Conservation (phyloP, 2,329 filamentous ascomycete species). For the Chaetomium sp. region DNA sequence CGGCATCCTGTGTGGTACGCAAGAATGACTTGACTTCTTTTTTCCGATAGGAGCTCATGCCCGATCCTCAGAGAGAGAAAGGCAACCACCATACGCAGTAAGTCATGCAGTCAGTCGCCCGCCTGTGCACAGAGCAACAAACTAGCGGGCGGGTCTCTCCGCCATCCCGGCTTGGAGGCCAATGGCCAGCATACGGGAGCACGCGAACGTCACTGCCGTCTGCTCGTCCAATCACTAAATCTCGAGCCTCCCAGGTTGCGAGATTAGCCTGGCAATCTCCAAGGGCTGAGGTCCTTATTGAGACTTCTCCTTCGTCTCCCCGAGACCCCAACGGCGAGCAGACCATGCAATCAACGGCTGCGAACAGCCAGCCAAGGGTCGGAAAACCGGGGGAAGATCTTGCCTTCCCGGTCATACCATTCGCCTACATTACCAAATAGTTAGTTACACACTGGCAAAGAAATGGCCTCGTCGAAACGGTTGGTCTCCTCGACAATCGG, state of each 20-base stretch:
- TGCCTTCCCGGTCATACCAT: neutral
- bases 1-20: neutral
- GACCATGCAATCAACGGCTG: constrained; percentile 10
- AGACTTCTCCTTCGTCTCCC: constrained; percentile 11
- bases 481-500: neutral
- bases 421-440: neutral
- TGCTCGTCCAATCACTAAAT: constrained; percentile 19
- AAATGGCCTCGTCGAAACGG: neutral
- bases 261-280: constrained; percentile 12
- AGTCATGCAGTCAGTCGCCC: neutral
- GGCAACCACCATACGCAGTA: neutral
- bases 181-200: constrained; percentile 1
- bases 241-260: neutral
- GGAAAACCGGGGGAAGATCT: constrained; percentile 4
- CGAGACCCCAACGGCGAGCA: constrained; percentile 8
- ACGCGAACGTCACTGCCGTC: constrained; percentile 12
- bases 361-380: neutral
- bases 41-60: neutral
- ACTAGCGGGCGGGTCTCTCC: constrained; percentile 20
- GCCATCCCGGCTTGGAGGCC: neutral
- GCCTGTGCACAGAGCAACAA: constrained; percentile 8
- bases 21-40: neutral
- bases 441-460: neutral
- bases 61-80: neutral
- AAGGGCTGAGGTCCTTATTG: constrained; percentile 7